Evolutionary conservation across 306 rosid genomes (phyloP), one percentile per base, ranked within the genome.

Genomic region (Hippophae tibetana): DNA sequence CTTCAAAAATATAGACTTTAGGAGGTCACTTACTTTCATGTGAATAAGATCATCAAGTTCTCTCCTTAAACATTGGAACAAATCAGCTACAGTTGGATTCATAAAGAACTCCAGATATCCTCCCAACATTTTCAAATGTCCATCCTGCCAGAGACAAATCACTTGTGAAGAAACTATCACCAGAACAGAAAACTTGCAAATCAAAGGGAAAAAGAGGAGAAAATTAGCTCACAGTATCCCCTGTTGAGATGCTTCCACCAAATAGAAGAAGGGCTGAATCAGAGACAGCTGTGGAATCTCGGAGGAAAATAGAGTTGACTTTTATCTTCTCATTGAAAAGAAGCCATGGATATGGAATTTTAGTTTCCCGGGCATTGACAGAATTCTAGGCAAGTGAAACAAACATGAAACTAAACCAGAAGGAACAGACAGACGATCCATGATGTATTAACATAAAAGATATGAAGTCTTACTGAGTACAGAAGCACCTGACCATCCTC

Each of bases 401-500:
- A 70, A 59, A 47, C 47, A 62, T 13, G 18, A 73, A 42, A 60
- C 48, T 56, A 68, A 55, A 41, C 58, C 27, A 25, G 10, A 47
- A 47, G 48, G 52, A 66, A 58, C 42, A 68, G 53, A n/a, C 14
- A 52, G 23, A 38, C 25, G 40, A 2, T 40, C 52, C 10, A 43
- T 62, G 27, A 51, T 64, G 38, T 13, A 38, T n/a, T 71, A 46
- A 58, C 11, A 42, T 56, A 67, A 52, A 62, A 55, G 52, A 54
- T 62, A 46, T 72, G 13, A 71, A 73, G 76, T 64, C 90, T 74
- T 65, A 93, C 97, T 76, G 78, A 86, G 74, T 88, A 79, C 13
- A 93, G 81, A 61, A 88, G 86, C 70, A 93, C 99, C 81, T 80
- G 95, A 43, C 99, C 99, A 67, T 93, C 99, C 88, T 93, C 97